Percentiles rank a stretch among this genome's conserved stretches.
These are phyloP conservation scores for Calonectria crousiana DNA, from an alignment of 2,329 filamentous ascomycete species.

Conservation along the genomic window DNA sequence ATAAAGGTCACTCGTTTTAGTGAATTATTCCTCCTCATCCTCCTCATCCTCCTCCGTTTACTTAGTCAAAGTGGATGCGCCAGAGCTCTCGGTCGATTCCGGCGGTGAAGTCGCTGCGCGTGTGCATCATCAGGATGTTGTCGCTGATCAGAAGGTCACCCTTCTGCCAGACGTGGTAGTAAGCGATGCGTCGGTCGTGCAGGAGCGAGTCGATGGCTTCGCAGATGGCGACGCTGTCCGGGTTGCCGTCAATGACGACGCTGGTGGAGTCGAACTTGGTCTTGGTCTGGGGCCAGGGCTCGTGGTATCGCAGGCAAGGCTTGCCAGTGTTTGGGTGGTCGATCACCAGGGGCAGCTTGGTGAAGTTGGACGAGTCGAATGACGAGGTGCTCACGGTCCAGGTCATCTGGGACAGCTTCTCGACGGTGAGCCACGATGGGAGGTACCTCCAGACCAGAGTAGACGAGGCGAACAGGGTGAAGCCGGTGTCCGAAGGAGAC, in stretches of 20 bases:
- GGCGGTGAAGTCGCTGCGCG: conserved; percentile 58
- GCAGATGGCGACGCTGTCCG: conserved; percentile 52
- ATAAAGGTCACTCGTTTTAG: not conserved
- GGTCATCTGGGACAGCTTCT: conserved; percentile 54
- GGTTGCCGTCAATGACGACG: conserved; percentile 54
- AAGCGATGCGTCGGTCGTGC: conserved; percentile 63
- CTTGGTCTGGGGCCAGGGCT: conserved; percentile 65
- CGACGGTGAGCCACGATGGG: conserved; percentile 50
- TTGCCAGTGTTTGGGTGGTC: conserved; percentile 58
- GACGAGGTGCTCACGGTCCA: conserved; percentile 63
- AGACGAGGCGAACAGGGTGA: conserved; percentile 66
- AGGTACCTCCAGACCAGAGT: conserved; percentile 62
- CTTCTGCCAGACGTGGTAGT: conserved; percentile 66
- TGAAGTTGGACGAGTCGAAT: conserved; percentile 59
- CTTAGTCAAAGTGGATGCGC: conserved; percentile 63
- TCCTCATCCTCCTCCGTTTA: not conserved
- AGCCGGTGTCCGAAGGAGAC: conserved; percentile 63
- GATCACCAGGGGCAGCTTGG: conserved; percentile 57
- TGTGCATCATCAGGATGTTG: conserved; percentile 64
- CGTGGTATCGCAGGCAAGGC: conserved; percentile 66
- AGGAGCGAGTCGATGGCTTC: conserved; percentile 56
- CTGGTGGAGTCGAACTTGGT: conserved; percentile 62
- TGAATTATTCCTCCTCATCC: not conserved
- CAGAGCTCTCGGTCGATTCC: conserved; percentile 61
- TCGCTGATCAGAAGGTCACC: conserved; percentile 67